These are phyloP conservation scores for Medicago arabica DNA, from an alignment of 306 rosid species.

Conservation along the genomic window DNA sequence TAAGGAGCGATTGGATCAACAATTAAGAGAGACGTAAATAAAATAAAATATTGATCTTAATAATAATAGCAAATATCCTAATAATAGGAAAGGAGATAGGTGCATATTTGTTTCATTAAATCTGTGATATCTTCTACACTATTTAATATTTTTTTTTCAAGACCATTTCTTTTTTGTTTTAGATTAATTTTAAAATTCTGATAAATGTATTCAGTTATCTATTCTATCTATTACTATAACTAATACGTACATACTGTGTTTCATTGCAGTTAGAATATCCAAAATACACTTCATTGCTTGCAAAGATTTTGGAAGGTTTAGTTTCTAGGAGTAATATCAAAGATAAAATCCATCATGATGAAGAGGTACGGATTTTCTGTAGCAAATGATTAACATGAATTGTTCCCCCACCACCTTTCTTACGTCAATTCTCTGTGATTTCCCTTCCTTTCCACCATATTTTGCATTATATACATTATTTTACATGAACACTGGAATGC, in stretches of 20 bases:
- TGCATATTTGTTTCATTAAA: slow-evolving; percentile 1
- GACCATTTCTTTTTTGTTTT: neutral
- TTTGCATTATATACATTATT: slow-evolving; percentile 3
- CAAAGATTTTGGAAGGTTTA: slow-evolving; percentile 83
- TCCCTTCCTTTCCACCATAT: slow-evolving; percentile 1
- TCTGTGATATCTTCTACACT: slow-evolving; percentile 3
- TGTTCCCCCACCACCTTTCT: neutral
- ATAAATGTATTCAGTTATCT: slow-evolving; percentile 11
- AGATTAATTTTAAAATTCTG: slow-evolving; percentile 10
- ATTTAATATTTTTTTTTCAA: slow-evolving; percentile 13
- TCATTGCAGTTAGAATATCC: slow-evolving; percentile 88
- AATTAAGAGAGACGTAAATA: neutral
- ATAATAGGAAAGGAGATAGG: neutral
- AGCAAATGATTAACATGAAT: slow-evolving; percentile 25
- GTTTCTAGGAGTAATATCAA: slow-evolving; percentile 63
- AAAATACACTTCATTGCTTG: slow-evolving; percentile 81
- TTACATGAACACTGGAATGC: neutral
- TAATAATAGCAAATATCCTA: neutral
- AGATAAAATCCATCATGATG: slow-evolving; percentile 61
- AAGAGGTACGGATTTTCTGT: slow-evolving; percentile 60
- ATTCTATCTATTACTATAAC: slow-evolving; percentile 23
- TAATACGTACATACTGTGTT: slow-evolving; percentile 33
- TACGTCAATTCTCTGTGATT: slow-evolving; percentile 6
- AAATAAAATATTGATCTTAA: neutral
- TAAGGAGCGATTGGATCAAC: slow-evolving; percentile 8